Base-by-base conservation (phyloP, 768 basidiomycete genomes). In the Psilocybe cyanescens region DNA sequence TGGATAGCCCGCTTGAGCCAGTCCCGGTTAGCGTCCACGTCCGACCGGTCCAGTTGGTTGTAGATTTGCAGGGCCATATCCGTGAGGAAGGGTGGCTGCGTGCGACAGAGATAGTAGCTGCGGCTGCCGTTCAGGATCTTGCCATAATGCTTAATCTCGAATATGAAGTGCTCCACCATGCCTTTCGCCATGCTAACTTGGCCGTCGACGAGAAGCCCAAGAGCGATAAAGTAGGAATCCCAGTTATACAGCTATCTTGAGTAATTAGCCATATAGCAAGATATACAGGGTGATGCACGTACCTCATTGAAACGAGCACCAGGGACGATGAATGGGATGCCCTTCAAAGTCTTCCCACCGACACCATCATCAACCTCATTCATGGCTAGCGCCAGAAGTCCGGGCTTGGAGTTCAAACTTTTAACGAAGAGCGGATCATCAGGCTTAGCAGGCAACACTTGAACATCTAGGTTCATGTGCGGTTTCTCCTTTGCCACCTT, bases 111-210 rank as follows among this genome's bases (percentile, higher is more conserved):
- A 74, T 99, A 99, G 84, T 89, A 90, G 72, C 92, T 93, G 68
- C 97, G 90, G 75, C 91, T 96, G 63, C 97, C 97, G 74, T 99
- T 99, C 66, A 99, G 79, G 69, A 96, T 95, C 77, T 97, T 96
- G 79, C 92, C 92, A 72, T 97, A 97, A 76, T 97, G 93, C 78
- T 89, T 94, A 81, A 99, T 97, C 81, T 99, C 95, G 73, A 99
- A 99, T 71, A 97, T 92, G 79, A 99, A 99, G 74, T 99, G 97
- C 58, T 99, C 97, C 47, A 98, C 95, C 88, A 99, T 95, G 69
- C 95, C 94, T 76, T 95, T 94, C 17, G 97, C 97, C 87, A 99
- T 92, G 60, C 88, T 85, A 30, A 97, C 87, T 69, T 95, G 90
- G 29, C 95, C 96, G 70, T 99, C 97, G 24, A 98, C 94, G 7